Evolutionary conservation across 228 moss, liverwort and hornwort genomes (phyloP), one percentile per base, ranked within the genome.

Genomic region (Sphagnum fallax): DNA sequence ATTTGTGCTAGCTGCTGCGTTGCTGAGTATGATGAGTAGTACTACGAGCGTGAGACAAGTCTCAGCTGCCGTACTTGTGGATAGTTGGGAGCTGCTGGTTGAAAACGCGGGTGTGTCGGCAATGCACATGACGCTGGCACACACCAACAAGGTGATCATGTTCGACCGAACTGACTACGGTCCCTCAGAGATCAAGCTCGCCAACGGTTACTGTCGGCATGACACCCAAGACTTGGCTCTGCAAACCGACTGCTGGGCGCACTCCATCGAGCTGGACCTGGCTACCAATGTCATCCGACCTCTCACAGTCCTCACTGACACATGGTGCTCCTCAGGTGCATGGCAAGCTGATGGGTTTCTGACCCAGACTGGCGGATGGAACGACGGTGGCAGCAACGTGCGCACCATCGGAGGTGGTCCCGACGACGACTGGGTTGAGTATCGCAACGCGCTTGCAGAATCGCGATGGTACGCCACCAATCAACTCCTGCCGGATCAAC

Each of bases 391-490:
- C 15, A 65, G 48, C 16, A 0, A 70, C 0, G 76, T 84, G 58
- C 83, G 89, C 16, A 81, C 74, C n/a, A 79, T 89, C 48, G 70
- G 80, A 6, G 51, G 73, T 12, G 79, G 79, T 7, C 47, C 65
- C 8, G 64, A 51, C 5, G 81, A 82, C 57, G 81, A 90, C 65
- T 84, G 84, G 84, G 73, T 74, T 52, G 88, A 90, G 51, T 49
- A 50, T 5, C 32, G 57, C 0, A 75, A 81, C 50, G 55, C 77
- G 1, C 80, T 88, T 5, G 73, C 74, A 13, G 70, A 14, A 6
- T 8, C 70, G 4, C 63, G 82, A 0, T 88, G 90, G 90, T 90
- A 90, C 62, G 82, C 88, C 5, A 65, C 66, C 5, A 87, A 88
- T 63, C 88, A 88, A n/a, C 63, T 88, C 49, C 76, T 90, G 58